phyloP scores from a whole-genome alignment of 768 basidiomycete genomes.

The Tylopilus sp. region DNA sequence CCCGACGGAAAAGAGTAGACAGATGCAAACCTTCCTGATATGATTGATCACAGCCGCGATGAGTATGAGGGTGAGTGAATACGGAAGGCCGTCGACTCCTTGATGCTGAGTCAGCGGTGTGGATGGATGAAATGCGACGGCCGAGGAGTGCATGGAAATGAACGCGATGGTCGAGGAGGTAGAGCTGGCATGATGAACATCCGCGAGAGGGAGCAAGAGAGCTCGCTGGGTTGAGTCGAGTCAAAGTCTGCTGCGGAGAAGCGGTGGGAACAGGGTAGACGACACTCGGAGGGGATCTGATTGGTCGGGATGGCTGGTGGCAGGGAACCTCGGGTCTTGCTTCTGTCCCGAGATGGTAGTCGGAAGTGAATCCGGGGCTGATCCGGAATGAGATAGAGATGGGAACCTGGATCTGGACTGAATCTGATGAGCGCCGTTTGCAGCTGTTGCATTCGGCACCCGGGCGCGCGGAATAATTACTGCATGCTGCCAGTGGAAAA shows the following conservation, averaged over 20 bases:
- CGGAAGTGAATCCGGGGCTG: constrained; percentile 23
- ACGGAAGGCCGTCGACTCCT: constrained; percentile 20
- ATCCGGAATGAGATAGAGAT: constrained; percentile 22
- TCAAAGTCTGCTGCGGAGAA: constrained; percentile 23
- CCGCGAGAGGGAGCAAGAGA: constrained; percentile 1
- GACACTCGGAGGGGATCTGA: neutral
- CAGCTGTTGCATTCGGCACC: constrained; percentile 35
- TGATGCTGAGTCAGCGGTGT: constrained; percentile 11
- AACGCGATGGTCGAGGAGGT: constrained; percentile 1
- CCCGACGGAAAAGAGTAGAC: neutral
- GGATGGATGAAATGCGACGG: neutral
- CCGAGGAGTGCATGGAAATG: constrained; percentile 25
- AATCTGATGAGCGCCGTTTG: constrained; percentile 37
- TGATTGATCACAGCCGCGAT: constrained; percentile 4
- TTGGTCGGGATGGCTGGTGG: neutral
- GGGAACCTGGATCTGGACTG: constrained; percentile 26
- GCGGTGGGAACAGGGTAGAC: constrained; percentile 7
- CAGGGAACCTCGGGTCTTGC: neutral
- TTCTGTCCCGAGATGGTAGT: neutral
- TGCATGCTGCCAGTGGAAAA: constrained; percentile 33
- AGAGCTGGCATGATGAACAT: neutral
- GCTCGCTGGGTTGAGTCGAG: constrained; percentile 16
- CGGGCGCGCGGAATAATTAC: constrained; percentile 39
- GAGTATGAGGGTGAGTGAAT: constrained; percentile 1
- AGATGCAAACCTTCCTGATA: constrained; percentile 14